Conservation (phyloP, 495 filamentous ascomycete species). For the Annulohypoxylon maeteangense region DNA sequence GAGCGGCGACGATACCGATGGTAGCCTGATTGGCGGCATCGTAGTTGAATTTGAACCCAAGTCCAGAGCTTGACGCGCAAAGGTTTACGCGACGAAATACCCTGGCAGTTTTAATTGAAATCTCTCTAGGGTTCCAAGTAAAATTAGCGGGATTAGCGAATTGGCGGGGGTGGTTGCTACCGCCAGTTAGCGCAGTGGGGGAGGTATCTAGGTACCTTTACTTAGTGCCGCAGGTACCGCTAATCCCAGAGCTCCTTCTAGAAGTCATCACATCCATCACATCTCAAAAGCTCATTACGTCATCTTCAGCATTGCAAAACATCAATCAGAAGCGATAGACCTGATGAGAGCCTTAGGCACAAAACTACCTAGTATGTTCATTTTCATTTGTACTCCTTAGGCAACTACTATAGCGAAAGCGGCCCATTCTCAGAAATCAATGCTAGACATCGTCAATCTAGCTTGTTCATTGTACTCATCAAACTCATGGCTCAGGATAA, state of each 20-base stretch:
- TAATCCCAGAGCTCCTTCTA: too few species aligned
- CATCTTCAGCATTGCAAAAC: not conserved
- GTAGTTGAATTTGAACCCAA: not conserved
- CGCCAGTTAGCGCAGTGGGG: not conserved
- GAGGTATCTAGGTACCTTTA: too few species aligned
- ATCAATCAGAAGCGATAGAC: not conserved
- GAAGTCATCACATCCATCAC: too few species aligned
- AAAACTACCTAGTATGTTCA: not conserved
- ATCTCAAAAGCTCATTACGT: not conserved
- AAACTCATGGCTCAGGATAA: not conserved
- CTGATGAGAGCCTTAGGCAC: too few species aligned
- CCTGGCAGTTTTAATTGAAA: conserved; percentile 2
- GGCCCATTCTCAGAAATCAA: not conserved
- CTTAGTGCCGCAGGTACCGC: not conserved
- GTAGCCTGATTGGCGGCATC: conserved; percentile 10
- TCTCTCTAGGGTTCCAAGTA: not conserved
- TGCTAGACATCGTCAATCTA: not conserved
- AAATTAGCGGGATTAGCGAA: not conserved
- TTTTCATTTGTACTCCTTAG: not conserved
- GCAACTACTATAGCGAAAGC: not conserved
- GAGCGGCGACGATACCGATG: conserved; percentile 11
- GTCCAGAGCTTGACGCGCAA: conserved; percentile 34
- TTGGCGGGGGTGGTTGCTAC: not conserved
- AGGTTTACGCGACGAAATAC: conserved; percentile 32
- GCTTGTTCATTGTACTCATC: not conserved